phyloP scores from a whole-genome alignment of 2,329 filamentous ascomycete genomes.

The Lachnum nothofagi region DNA sequence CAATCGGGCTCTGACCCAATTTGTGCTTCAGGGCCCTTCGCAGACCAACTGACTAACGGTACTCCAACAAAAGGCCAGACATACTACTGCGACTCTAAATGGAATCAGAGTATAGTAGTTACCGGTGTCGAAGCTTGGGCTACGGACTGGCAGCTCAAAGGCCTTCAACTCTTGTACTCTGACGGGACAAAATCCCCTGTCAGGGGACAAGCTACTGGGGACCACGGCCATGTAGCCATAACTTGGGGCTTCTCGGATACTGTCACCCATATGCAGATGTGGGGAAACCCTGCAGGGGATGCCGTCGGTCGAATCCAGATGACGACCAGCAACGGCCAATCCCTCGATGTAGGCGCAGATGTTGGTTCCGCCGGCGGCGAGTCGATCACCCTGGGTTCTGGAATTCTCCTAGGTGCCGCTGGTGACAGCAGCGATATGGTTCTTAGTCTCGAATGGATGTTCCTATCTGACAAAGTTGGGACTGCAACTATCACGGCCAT shows the following conservation, averaged over 20 bases:
- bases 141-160: neutral
- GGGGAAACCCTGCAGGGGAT: neutral
- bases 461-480: neutral
- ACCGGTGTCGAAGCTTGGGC: conserved; percentile 3
- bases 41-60: too few relatives aligned
- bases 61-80: too few relatives aligned
- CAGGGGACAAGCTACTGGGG: neutral
- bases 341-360: neutral
- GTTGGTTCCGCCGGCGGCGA: neutral
- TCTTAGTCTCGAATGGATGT: neutral
- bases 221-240: neutral
- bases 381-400: neutral
- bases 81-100: neutral
- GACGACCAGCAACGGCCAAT: neutral
- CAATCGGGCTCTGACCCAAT: too few relatives aligned
- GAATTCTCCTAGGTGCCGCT: neutral
- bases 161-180: neutral
- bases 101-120: neutral
- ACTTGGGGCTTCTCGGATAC: neutral
- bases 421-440: neutral
- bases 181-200: conserved; percentile 1
- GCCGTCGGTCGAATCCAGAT: neutral
- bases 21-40: too few relatives aligned
- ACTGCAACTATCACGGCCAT: neutral
- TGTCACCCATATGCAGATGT: neutral